phyloP scores from a whole-genome alignment of 1,139 yeast species.

The Meyerozyma sp. region DNA sequence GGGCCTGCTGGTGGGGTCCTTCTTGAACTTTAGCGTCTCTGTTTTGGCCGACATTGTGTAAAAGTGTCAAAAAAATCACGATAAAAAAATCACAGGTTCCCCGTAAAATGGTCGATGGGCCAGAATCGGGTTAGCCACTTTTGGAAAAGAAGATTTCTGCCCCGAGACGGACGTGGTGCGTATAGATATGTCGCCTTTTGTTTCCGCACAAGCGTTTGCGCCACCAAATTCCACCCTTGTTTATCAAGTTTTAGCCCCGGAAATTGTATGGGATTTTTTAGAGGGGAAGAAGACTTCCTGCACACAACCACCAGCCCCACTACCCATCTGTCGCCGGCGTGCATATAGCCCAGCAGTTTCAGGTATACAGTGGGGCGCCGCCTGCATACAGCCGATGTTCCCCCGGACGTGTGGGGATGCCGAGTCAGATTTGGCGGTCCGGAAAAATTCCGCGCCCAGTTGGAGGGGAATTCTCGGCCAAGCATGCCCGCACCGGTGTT shows the following conservation, averaged over 20 bases:
- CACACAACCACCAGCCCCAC: not conserved
- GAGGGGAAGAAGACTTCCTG: slow-evolving; percentile 1
- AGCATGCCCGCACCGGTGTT: not conserved
- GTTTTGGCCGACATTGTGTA: not conserved
- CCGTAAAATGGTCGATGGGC: not conserved
- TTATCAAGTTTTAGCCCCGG: not conserved
- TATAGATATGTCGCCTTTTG: not conserved
- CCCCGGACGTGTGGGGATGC: too few species aligned
- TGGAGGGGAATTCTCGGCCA: not conserved
- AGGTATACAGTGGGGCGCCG: not conserved
- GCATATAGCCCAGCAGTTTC: not conserved
- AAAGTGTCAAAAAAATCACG: not conserved
- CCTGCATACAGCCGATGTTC: not conserved
- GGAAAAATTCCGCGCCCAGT: not conserved
- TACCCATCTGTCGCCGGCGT: not conserved
- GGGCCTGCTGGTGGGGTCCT: slow-evolving; percentile 31
- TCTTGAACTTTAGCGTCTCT: slow-evolving; percentile 8
- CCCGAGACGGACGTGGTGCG: not conserved
- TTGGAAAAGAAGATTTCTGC: not conserved
- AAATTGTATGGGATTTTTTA: not conserved
- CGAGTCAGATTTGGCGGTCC: not conserved
- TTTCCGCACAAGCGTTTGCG: not conserved
- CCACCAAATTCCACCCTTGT: not conserved
- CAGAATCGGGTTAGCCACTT: too few species aligned
- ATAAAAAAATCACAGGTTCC: not conserved